Evolutionary conservation across 345 rosid species (phyloP), one percentile per base, ranked within the genome.

Genomic region (Trapa incisa): DNA sequence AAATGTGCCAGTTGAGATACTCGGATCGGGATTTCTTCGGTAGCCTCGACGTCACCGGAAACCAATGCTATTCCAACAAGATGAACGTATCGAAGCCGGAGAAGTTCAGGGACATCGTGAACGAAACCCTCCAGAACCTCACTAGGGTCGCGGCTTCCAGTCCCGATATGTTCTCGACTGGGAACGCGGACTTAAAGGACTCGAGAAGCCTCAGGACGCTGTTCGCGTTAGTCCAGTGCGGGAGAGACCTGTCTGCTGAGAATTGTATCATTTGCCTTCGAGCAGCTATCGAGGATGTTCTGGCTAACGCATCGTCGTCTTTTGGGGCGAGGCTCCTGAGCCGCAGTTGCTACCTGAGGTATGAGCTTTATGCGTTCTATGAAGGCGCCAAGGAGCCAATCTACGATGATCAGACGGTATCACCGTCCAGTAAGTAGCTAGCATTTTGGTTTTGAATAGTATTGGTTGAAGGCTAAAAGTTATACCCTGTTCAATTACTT

Each of bases 221-320:
- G n/a, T 75, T 73, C 39, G 78, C 76, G 45, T 75, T 77, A 65
- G 78, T 70, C 35, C 85, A 82, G 66, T 79, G 83, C 43, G 74
- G 75, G 32, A 73, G 75, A 54, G 86, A 77, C 73, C 72, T 77
- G 39, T 3, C 65, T 2, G 17, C 35, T 15, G 11, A 4, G 35
- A 58, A 68, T 0, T 82, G 86, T 58, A 2, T 1, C 1, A 41
- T 0, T 37, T 82, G 83, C 64, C 74, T 82, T 41, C 1, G 1
- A 8, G 4, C 41, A 9, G 80, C 81, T 38, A 52, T 65, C 1
- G 22, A 12, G 29, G 86, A 82, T 42, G 78, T 77, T 15, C 6
- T n/a, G 0, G 50, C 37, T 9, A 57, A 37, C 69, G 73, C 52
- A 8, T 0, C 43, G 33, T 61, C 45, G 37, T 63, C 67, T 0